Conservation (phyloP, 2,329 filamentous ascomycete species). For the Cercospora nicotianae region DNA sequence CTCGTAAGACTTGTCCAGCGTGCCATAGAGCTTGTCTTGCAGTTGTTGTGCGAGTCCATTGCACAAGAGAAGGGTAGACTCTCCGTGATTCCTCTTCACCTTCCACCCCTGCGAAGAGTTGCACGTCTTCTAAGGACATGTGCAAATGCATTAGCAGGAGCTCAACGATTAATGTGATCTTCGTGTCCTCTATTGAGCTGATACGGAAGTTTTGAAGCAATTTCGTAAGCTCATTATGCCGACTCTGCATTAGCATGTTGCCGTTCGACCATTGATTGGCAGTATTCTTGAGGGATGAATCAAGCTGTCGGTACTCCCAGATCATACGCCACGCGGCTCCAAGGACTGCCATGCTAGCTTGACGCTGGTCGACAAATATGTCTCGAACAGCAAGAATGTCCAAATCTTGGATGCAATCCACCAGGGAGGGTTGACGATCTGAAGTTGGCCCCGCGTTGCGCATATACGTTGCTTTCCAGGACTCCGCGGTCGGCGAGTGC, state of each 20-base stretch:
- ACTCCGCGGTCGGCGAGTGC: slow-evolving; percentile 61
- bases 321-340: slow-evolving; percentile 67
- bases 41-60: slow-evolving; percentile 58
- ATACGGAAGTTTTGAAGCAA: slow-evolving; percentile 56
- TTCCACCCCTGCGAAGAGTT: slow-evolving; percentile 67
- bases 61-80: slow-evolving; percentile 58
- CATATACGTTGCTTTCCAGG: slow-evolving; percentile 65
- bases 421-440: slow-evolving; percentile 52
- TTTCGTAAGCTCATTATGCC: slow-evolving; percentile 64
- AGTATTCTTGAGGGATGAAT: slow-evolving; percentile 54
- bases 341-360: slow-evolving; percentile 61
- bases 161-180: slow-evolving; percentile 45
- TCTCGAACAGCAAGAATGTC: slow-evolving; percentile 53
- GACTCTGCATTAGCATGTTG: slow-evolving; percentile 48
- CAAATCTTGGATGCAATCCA: slow-evolving; percentile 59
- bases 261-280: slow-evolving; percentile 44
- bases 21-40: slow-evolving; percentile 65
- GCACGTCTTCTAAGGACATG: slow-evolving; percentile 64
- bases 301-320: slow-evolving; percentile 64
- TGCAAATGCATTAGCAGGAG: slow-evolving; percentile 65
- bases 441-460: slow-evolving; percentile 38
- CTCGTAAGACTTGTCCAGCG: slow-evolving; percentile 65
- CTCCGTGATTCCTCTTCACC: slow-evolving; percentile 64
- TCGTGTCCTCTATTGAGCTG: slow-evolving; percentile 39
- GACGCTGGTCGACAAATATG: slow-evolving; percentile 56